Base-by-base conservation (phyloP, 495 filamentous ascomycete species). In the Penicillium manginii region DNA sequence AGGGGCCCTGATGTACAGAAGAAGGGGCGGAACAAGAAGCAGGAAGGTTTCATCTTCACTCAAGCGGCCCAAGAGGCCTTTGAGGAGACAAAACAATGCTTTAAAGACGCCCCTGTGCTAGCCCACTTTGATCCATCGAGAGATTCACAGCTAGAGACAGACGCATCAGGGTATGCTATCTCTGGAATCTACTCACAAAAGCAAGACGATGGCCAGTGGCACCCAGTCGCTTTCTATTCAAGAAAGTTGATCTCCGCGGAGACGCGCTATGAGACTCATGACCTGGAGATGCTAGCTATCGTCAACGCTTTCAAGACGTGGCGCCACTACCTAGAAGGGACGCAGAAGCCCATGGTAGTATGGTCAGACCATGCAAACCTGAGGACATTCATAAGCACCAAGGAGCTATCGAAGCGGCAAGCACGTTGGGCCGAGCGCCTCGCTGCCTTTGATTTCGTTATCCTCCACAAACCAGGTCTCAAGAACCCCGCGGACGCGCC, bases 161-260 rank as follows among this genome's bases (percentile, higher is more conserved):
- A 37, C 15, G 15, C 15, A 8, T 29, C 15, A 23, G 48, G 31
- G 15, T 50, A 10, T 50, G n/a, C 10, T 50, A 26, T 50, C n/a
- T 14, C 31, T 10, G 22, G 23, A 50, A 50, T 50, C 10, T 37
- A 12, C 10, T 37, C 33, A 11, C 33, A 37, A 37, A 12, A 12
- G 33, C 15, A 37, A 12, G 15, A 37, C 10, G 33, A 37, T 11
- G 15, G 10, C 10, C 15, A 50, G 48, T 50, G 23, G 23, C 23
- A 50, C 11, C n/a, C n/a, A 32, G 26, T 50, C 9, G 26, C 22
- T 15, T 50, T 50, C 31, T 50, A 31, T n/a, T 50, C 48, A 15
- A 21, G n/a, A 50, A 50, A 53, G 33, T 37, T 37, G 10, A 37
- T 37, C 11, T 15, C 33, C 15, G 33, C 15, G 15, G 33, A 37